Evolutionary conservation across 306 rosid genomes (phyloP).

Genomic region (Prunus padus): DNA sequence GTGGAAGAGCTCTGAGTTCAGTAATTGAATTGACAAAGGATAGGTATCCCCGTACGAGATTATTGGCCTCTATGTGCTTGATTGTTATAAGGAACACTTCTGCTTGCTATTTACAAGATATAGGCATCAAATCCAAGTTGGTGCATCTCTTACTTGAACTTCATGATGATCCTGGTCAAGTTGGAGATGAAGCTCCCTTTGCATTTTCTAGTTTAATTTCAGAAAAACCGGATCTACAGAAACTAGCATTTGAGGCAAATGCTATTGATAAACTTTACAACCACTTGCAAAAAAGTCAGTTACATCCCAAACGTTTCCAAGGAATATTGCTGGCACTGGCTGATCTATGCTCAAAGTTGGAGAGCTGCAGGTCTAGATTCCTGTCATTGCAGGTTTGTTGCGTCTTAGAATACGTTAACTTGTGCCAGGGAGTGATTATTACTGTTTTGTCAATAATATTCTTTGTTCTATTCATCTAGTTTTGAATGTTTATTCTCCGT

Average conservation of each 20-base stretch:
- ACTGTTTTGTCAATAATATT: background rate
- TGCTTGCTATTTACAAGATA: conserved; percentile 64
- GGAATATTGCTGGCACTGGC: conserved; percentile 79
- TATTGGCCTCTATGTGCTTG: conserved; percentile 80
- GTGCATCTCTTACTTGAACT: conserved; percentile 85
- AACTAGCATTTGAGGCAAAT: conserved; percentile 87
- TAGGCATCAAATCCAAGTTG: conserved; percentile 74
- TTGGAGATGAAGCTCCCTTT: conserved; percentile 88
- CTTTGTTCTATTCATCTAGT: conserved; percentile 12
- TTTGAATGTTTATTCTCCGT: background rate
- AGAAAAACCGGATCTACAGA: conserved; percentile 78
- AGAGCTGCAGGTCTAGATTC: conserved; percentile 85
- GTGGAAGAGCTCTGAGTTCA: conserved; percentile 59
- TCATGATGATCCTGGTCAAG: conserved; percentile 82
- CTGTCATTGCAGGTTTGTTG: conserved; percentile 73
- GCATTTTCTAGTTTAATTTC: conserved; percentile 72
- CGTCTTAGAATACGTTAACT: conserved; percentile 15
- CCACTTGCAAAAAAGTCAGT: conserved; percentile 53
- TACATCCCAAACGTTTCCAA: conserved; percentile 67
- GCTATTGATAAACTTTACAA: conserved; percentile 77
- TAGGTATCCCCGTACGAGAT: conserved; percentile 70
- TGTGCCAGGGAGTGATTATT: background rate
- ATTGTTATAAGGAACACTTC: conserved; percentile 79
- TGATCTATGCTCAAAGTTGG: conserved; percentile 88
- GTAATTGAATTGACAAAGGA: conserved; percentile 75